Conservation (phyloP, 73 alveolate species). For the Paramecium sonneborni region DNA sequence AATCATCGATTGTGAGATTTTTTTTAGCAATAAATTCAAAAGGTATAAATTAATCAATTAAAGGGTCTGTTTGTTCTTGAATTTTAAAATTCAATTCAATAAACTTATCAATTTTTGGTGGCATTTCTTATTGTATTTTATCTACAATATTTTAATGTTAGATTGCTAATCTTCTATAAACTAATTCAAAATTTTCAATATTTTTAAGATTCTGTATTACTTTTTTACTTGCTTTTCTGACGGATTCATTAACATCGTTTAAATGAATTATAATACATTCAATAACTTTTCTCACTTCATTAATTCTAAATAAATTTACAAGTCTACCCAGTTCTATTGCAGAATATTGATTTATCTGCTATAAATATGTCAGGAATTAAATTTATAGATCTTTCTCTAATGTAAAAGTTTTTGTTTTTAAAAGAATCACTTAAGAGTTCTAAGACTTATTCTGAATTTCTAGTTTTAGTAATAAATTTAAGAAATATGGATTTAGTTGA, state of each 20-base stretch:
- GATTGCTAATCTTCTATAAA: conserved; percentile 33
- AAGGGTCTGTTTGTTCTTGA: not conserved
- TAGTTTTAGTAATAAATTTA: not conserved
- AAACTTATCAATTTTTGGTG: conserved; percentile 3
- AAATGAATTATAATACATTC: not conserved
- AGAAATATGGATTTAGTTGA: not conserved
- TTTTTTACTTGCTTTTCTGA: not conserved
- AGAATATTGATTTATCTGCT: conserved; percentile 10
- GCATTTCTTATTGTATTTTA: conserved; percentile 5
- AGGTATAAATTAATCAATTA: not conserved
- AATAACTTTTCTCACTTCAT: conserved; percentile 12
- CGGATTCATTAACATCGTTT: not conserved
- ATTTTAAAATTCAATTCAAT: not conserved
- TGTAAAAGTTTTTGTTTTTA: not conserved
- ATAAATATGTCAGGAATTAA: not conserved
- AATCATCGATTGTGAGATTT: not conserved
- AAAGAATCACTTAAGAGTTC: not conserved
- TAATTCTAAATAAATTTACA: not conserved
- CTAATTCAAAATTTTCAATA: conserved; percentile 32
- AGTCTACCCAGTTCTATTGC: conserved; percentile 14
- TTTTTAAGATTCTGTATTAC: not conserved
- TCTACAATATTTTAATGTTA: not conserved
- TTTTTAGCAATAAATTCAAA: not conserved
- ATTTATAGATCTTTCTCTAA: conserved; percentile 28
- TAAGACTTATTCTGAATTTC: not conserved